A percentile compares a stretch with the other conserved stretches of the same genome.
These are phyloP conservation scores for Talaromyces marneffei DNA, from an alignment of 2,329 filamentous ascomycete genomes.

Conservation along the genomic window DNA sequence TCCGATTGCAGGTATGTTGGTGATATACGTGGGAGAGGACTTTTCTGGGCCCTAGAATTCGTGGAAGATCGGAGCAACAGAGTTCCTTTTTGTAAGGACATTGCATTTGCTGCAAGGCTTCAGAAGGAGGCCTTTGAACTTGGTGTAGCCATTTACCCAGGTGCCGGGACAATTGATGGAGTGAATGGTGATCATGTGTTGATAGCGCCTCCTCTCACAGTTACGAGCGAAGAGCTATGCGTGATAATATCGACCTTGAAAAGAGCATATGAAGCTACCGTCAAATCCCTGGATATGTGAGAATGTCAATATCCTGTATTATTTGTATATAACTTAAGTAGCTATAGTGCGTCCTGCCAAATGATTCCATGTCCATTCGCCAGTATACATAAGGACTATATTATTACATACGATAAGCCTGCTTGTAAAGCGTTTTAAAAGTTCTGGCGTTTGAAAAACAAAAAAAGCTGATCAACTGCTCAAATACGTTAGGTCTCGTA, in stretches of 20 bases:
- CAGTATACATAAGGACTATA: too few relatives aligned
- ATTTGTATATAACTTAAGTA: neutral
- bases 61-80: neutral
- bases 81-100: neutral
- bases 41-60: conserved; percentile 8
- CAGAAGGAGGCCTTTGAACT: neutral
- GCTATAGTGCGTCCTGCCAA: too few relatives aligned
- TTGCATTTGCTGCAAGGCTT: neutral
- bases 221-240: neutral
- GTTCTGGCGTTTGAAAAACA: too few relatives aligned
- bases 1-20: conserved; percentile 47
- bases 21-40: conserved; percentile 14
- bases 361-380: too few relatives aligned
- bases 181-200: conserved; percentile 48
- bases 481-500: neutral
- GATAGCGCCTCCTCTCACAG: conserved; percentile 4
- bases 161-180: conserved; percentile 55
- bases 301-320: neutral
- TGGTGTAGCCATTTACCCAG: conserved; percentile 56
- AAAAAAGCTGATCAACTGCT: too few relatives aligned
- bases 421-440: too few relatives aligned
- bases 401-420: too few relatives aligned
- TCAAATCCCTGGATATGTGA: neutral
- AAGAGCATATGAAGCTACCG: neutral
- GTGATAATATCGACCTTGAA: neutral